Base-by-base conservation (phyloP, 2,329 filamentous ascomycete species). In the Epichloe glyceriae region DNA sequence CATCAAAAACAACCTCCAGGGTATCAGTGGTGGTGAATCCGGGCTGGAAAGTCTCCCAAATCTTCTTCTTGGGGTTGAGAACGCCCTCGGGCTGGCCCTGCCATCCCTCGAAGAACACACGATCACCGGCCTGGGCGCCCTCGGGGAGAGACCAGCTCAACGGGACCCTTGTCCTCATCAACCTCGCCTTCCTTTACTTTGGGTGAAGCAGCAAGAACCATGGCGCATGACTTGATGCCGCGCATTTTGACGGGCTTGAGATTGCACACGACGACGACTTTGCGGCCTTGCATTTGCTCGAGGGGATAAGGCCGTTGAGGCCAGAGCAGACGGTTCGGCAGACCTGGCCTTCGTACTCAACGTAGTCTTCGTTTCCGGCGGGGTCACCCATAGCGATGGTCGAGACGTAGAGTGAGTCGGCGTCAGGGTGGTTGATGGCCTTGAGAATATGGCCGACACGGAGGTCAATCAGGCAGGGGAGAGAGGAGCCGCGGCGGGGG, bases 171-270 rank as follows among this genome's bases (percentile, higher is more conserved):
- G 73, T 95, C 88, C 66, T 91, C 81, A 64, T 87, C 84, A 46
- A 79, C 85, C 64, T 89, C 90, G 43, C 89, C 91, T 62, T 91
- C 86, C 62, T 83, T 82, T 46, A 86, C 68, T 53, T 78, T 76
- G n/a, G 91, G 93, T 17, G 88, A 95, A 2, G 93, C 93, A 10
- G 93, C 93, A 39, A 98, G 79, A 15, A 98, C 93, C 93, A 98
- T 97, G 62, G 90, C 78, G 58, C 72, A 78, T 3, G 78, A 82
- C 72, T 81, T 81, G 72, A 82, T 76, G 58, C 93, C 93, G 56
- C 93, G 87, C 93, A 98, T 98, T 69, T 94, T 98, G 67, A 97
- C 93, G 47, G 93, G 93, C 78, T 98, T 98, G 59, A 98, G 80
- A 71, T 98, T 98, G 76, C 88, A 95, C 20, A 98, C 91, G 1